Evolutionary conservation across 345 rosid genomes (phyloP).

Genomic region (Durio zibethinus): DNA sequence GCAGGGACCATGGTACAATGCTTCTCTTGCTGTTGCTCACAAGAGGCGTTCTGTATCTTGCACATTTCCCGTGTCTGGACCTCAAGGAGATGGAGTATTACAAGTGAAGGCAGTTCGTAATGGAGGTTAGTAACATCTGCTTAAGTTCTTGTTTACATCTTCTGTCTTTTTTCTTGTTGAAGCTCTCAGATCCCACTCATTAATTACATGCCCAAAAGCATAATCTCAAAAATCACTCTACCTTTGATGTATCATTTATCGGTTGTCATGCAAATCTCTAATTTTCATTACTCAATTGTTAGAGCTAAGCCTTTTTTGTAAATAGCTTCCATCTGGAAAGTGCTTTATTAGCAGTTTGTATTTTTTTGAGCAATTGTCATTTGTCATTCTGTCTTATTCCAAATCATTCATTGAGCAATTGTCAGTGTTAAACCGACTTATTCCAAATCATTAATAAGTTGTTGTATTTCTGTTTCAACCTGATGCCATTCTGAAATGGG

Average conservation of each 20-base stretch:
- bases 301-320: not conserved
- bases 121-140: conserved; percentile 47
- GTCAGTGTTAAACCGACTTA: not conserved
- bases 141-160: not conserved
- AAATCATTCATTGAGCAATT: no score
- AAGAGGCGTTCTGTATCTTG: conserved; percentile 86
- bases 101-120: conserved; percentile 82
- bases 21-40: conserved; percentile 92
- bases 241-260: not conserved
- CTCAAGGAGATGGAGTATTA: conserved; percentile 66
- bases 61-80: conserved; percentile 86
- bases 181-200: not conserved
- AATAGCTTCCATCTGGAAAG: not conserved
- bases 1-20: conserved; percentile 96
- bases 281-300: not conserved
- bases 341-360: no score
- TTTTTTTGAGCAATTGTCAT: no score
- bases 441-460: not conserved
- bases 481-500: not conserved
- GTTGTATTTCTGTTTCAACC: not conserved
- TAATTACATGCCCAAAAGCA: not conserved
- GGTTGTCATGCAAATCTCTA: not conserved
- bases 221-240: not conserved
- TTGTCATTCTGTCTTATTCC: no score
- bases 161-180: not conserved